Percentiles rank a stretch among this genome's conserved stretches.
Conservation (phyloP, 257 asterid genomes). For the Ilex asprella region DNA sequence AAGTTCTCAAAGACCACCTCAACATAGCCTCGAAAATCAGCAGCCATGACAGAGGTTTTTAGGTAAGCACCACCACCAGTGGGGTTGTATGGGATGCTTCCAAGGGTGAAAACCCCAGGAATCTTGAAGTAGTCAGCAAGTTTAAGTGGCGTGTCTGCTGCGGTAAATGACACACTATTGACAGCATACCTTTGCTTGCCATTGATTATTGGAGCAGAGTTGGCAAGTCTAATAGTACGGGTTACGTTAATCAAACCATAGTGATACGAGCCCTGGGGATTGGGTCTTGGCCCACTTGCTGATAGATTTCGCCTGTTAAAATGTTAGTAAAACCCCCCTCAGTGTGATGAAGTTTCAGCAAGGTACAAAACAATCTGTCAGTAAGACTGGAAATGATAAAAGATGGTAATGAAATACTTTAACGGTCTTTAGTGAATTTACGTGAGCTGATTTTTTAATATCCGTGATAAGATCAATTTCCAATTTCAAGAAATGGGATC, state of each 20-base stretch:
- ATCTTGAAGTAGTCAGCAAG: conserved; percentile 32
- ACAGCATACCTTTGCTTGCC: conserved; percentile 28
- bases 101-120: conserved; percentile 23
- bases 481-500: no score
- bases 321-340: neutral
- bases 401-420: no score
- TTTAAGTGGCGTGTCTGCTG: conserved; percentile 34
- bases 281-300: conserved; percentile 32
- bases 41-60: conserved; percentile 33
- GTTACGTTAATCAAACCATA: conserved; percentile 27
- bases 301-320: conserved; percentile 24
- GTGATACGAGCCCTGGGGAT: conserved; percentile 35
- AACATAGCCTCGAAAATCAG: conserved; percentile 26
- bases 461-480: no score
- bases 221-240: conserved; percentile 21
- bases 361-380: no score
- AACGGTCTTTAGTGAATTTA: no score
- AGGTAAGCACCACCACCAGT: conserved; percentile 17
- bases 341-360: no score
- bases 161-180: conserved; percentile 24
- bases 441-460: no score
- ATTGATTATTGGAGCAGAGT: conserved; percentile 24
- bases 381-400: no score
- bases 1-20: conserved; percentile 25
- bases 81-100: conserved; percentile 24